These are phyloP conservation scores for Vigna reflexopilosa DNA, from an alignment of 306 rosid genomes.

Conservation along the genomic window DNA sequence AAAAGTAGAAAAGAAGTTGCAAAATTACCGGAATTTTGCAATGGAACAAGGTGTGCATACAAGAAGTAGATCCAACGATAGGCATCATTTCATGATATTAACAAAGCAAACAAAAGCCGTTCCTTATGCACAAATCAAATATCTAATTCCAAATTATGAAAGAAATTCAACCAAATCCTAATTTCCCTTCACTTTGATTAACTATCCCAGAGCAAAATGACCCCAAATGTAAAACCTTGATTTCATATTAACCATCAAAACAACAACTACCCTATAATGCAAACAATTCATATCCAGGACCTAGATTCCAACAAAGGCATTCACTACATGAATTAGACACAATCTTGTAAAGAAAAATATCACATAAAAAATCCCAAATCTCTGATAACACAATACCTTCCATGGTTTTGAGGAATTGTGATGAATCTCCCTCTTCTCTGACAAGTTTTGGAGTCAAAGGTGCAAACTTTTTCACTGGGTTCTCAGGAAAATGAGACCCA, in stretches of 20 bases:
- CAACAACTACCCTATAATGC: slow-evolving; percentile 38
- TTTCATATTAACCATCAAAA: slow-evolving; percentile 42
- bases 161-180: slow-evolving; percentile 47
- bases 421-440: slow-evolving; percentile 33
- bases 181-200: slow-evolving; percentile 40
- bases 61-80: slow-evolving; percentile 41
- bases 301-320: slow-evolving; percentile 36
- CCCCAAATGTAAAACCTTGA: slow-evolving; percentile 36
- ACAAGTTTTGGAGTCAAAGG: slow-evolving; percentile 42
- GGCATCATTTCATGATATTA: slow-evolving; percentile 15
- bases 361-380: slow-evolving; percentile 47
- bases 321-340: slow-evolving; percentile 40
- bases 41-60: slow-evolving; percentile 16
- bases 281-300: slow-evolving; percentile 35
- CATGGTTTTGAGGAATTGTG: slow-evolving; percentile 58
- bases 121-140: neutral
- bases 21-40: neutral
- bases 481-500: slow-evolving; percentile 51
- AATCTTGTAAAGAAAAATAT: slow-evolving; percentile 35
- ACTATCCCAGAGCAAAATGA: slow-evolving; percentile 48
- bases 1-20: neutral
- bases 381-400: slow-evolving; percentile 66
- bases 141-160: slow-evolving; percentile 17
- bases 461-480: slow-evolving; percentile 40
- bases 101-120: slow-evolving; percentile 26